Base-by-base conservation (phyloP, 441 rosid genomes). In the Populus hybrid region DNA sequence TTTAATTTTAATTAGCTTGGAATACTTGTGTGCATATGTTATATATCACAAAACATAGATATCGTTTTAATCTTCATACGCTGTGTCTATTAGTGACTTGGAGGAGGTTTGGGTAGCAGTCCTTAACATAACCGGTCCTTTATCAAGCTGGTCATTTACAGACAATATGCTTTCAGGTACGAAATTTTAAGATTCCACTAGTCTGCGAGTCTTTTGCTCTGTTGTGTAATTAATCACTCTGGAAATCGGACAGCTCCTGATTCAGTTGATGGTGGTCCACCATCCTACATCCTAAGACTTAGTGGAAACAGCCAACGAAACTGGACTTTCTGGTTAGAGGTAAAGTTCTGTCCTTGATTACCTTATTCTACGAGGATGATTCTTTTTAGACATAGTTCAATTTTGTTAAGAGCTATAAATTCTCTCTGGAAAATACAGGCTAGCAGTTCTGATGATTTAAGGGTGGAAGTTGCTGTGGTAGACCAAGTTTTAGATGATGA, bases 281-380 rank as follows among this genome's bases (percentile, higher is more conserved):
- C 92, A 0, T 94, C 99, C 0, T 92, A 94, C 81, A 90, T 96
- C n/a, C 74, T 85, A 72, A 87, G 98, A 86, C 97, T 96, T 50
- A 93, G 91, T 72, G 98, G 99, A 40, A 70, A 82, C 78, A 89
- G 92, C 82, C 64, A 75, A 10, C 92, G 90, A 83, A 96, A 87
- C 69, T 97, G 99, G 99, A 88, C 79, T 61, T 97, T 97, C 86
- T 94, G 99, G 99, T 79, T 96, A 72, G 97, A 96, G 89, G 98
- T 95, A 86, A 81, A 57, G 26, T 70, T 80, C 46, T 46, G n/a
- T 57, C 36, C 68, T 65, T 23, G 70, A 24, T 64, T 54, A 16
- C 3, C 61, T 6, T 54, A 68, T 50, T 3, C 42, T 46, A 26
- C 36, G 24, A 67, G 5, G 21, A 67, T 46, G 35, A 23, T 30